A percentile compares a stretch with the other conserved stretches of the same genome.
Evolutionary conservation across 805 yeast species (phyloP).

Genomic region (Hyphopichia homilentoma): DNA sequence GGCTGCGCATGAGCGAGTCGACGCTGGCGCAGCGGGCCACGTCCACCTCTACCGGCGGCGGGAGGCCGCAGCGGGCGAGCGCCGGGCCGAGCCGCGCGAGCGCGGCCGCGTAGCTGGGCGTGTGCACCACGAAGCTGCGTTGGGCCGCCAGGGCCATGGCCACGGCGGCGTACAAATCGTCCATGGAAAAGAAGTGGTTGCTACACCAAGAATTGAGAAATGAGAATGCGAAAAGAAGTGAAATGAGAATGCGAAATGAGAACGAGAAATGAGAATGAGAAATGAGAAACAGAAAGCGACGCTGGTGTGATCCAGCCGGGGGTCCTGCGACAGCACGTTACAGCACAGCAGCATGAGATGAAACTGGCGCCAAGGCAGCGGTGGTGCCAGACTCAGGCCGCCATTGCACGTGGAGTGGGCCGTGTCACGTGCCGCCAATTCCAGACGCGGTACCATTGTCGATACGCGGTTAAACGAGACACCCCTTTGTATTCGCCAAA

Average conservation of each 20-base stretch:
- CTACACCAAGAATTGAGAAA: not conserved
- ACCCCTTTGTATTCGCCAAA: no score
- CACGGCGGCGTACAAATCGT: slow-evolving; percentile 15
- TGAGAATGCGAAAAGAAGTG: not conserved
- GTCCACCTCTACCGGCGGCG: slow-evolving; percentile 1
- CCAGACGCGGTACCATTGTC: no score
- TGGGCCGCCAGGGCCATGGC: slow-evolving; percentile 15
- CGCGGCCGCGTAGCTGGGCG: slow-evolving; percentile 9
- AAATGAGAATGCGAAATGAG: not conserved
- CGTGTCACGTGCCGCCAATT: no score
- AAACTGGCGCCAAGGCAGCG: no score
- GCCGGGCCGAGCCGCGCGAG: not conserved
- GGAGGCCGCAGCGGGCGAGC: not conserved
- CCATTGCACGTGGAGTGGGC: no score
- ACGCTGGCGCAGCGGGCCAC: slow-evolving; percentile 3
- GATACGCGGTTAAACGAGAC: no score
- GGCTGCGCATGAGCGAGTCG: slow-evolving; percentile 2
- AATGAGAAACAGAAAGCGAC: not conserved
- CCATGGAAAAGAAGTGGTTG: slow-evolving; percentile 12
- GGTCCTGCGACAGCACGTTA: no score
- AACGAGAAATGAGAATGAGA: not conserved
- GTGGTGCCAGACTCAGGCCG: no score
- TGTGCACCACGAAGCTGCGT: slow-evolving; percentile 14
- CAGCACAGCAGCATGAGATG: no score
- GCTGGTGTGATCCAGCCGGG: not conserved